phyloP scores from a whole-genome alignment of 495 filamentous ascomycete species.

The Talaromyces stipitatus region DNA sequence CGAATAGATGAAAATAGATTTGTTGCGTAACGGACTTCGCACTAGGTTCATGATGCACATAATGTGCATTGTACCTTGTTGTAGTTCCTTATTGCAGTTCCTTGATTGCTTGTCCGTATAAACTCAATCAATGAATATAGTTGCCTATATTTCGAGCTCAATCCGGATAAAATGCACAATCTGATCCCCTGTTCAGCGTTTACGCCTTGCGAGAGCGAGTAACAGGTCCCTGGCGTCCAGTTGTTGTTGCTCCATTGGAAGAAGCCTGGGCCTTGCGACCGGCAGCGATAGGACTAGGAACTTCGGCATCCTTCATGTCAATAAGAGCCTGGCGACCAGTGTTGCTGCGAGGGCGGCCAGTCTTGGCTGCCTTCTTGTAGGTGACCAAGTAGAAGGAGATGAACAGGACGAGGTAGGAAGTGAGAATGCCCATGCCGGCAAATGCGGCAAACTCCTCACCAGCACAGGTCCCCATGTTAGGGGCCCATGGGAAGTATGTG shows the following conservation, averaged over 20 bases:
- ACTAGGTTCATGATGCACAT: no score
- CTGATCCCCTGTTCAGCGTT: slow-evolving; percentile 9
- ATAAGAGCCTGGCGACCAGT: slow-evolving; percentile 43
- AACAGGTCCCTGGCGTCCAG: slow-evolving; percentile 32
- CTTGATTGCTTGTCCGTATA: no score
- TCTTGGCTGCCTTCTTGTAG: slow-evolving; percentile 80
- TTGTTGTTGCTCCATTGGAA: slow-evolving; percentile 17
- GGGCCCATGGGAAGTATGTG: slow-evolving; percentile 81
- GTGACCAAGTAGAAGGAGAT: slow-evolving; percentile 98
- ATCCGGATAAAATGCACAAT: neutral
- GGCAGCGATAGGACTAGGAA: slow-evolving; percentile 26
- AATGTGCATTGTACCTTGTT: no score
- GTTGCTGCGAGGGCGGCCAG: slow-evolving; percentile 43
- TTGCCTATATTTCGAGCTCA: no score
- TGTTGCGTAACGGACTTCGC: neutral
- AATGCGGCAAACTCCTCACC: slow-evolving; percentile 98
- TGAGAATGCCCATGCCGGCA: slow-evolving; percentile 83
- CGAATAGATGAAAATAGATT: neutral
- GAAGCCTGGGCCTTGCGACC: slow-evolving; percentile 23
- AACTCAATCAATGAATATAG: no score
- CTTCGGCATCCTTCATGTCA: slow-evolving; percentile 47
- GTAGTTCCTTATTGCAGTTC: no score
- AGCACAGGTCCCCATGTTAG: slow-evolving; percentile 76
- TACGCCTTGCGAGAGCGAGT: slow-evolving; percentile 45
- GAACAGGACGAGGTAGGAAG: slow-evolving; percentile 93